A percentile compares a stretch with the other conserved stretches of the same genome.
Conservation (phyloP, 2,329 filamentous ascomycete species). For the Lasiodiplodia sp. region DNA sequence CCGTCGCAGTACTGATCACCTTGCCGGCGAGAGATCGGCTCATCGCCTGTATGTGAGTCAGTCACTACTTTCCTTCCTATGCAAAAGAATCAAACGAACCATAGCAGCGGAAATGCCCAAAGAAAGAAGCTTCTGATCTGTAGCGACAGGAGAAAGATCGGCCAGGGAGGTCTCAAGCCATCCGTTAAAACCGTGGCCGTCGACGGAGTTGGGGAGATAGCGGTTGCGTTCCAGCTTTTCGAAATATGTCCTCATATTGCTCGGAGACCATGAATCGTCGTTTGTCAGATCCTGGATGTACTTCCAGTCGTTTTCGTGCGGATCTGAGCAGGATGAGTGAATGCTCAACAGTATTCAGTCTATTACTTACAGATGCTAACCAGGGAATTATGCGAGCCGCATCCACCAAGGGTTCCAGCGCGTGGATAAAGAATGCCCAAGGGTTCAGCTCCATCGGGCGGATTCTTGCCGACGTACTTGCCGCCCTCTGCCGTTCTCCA, state of each 20-base stretch:
- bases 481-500: constrained; percentile 61
- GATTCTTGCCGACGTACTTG: constrained; percentile 61
- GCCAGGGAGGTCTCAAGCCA: constrained; percentile 57
- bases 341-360: not conserved
- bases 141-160: constrained; percentile 58
- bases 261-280: constrained; percentile 64
- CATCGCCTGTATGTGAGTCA: constrained; percentile 38
- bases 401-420: constrained; percentile 64
- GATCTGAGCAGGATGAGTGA: constrained; percentile 37
- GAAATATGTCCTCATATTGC: constrained; percentile 66
- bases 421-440: constrained; percentile 66
- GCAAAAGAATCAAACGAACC: constrained; percentile 39
- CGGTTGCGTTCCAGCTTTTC: constrained; percentile 60
- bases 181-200: constrained; percentile 64
- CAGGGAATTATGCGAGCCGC: constrained; percentile 67
- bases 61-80: not conserved
- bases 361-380: constrained; percentile 57
- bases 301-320: constrained; percentile 66
- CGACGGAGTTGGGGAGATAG: constrained; percentile 52
- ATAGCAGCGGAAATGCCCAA: constrained; percentile 59
- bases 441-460: constrained; percentile 60
- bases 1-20: constrained; percentile 44
- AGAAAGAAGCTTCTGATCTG: constrained; percentile 63
- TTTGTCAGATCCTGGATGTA: constrained; percentile 65
- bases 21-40: constrained; percentile 43